Evolutionary conservation across 495 filamentous ascomycete genomes (phyloP).

Genomic region (Xylaria longipes): DNA sequence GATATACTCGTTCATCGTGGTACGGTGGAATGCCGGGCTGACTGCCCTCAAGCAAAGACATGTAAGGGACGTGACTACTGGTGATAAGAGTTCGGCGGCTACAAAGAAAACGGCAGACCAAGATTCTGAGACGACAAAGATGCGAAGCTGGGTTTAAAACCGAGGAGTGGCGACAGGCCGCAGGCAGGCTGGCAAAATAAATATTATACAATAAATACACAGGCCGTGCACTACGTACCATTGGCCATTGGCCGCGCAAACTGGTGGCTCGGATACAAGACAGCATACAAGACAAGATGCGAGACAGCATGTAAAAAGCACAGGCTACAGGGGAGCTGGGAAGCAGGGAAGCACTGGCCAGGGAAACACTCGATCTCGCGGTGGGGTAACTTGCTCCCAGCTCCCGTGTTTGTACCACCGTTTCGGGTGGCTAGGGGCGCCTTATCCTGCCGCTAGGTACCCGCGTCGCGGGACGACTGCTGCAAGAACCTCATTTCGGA

Average conservation of each 20-base stretch:
- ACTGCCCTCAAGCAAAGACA: conserved; percentile 12
- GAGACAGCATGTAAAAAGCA: background rate
- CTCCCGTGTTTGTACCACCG: too few species aligned
- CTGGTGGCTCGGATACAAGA: background rate
- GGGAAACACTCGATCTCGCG: background rate
- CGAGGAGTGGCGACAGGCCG: background rate
- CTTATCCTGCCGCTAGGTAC: background rate
- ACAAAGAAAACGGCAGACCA: background rate
- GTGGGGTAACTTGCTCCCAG: too few species aligned
- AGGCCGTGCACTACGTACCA: background rate
- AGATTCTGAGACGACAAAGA: background rate
- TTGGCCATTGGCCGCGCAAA: background rate
- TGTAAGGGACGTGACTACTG: background rate
- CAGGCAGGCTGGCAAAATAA: background rate
- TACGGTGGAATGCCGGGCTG: background rate
- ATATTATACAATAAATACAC: background rate
- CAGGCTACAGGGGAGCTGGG: background rate
- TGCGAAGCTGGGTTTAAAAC: background rate
- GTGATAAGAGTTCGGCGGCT: background rate
- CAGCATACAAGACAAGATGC: background rate
- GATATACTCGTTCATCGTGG: conserved; percentile 27
- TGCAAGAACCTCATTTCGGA: conserved; percentile 4
- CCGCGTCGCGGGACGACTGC: conserved; percentile 1
- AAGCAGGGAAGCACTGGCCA: background rate
- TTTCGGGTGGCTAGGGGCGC: background rate